Conservation (phyloP, 2,329 filamentous ascomycete genomes). For the Diaporthe vaccinii region DNA sequence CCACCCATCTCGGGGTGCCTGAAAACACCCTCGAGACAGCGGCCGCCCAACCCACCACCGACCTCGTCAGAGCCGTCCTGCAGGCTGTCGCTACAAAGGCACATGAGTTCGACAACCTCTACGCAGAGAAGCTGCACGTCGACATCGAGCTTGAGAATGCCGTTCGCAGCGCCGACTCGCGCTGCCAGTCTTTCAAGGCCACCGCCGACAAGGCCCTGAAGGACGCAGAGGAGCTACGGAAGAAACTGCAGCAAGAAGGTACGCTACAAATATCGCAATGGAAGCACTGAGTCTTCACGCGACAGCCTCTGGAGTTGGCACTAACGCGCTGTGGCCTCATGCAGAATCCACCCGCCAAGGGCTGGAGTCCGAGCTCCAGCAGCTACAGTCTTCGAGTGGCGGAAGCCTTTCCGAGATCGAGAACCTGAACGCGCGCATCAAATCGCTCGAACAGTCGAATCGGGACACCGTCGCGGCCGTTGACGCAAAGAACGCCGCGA, state of each 20-base stretch:
- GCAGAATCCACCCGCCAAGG: conserved; percentile 81
- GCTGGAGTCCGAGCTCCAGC: conserved; percentile 85
- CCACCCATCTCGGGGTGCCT: conserved; percentile 78
- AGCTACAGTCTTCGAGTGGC: conserved; percentile 80
- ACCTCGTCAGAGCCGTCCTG: conserved; percentile 83
- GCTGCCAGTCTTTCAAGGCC: conserved; percentile 84
- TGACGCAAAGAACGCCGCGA: conserved; percentile 88
- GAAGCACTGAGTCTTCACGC: conserved; percentile 24
- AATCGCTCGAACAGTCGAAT: conserved; percentile 90
- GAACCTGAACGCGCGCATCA: conserved; percentile 84
- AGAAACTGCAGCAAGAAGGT: conserved; percentile 89
- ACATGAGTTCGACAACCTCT: conserved; percentile 84
- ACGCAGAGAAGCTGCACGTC: conserved; percentile 87
- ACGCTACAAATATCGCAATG: conserved; percentile 46
- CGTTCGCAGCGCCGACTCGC: conserved; percentile 85
- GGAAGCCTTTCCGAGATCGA: conserved; percentile 82
- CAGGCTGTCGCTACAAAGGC: conserved; percentile 82
- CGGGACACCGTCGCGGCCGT: conserved; percentile 90
- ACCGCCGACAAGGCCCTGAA: conserved; percentile 86
- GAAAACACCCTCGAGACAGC: conserved; percentile 73
- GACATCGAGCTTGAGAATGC: conserved; percentile 96
- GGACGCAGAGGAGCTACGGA: conserved; percentile 84
- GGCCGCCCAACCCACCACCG: conserved; percentile 78
- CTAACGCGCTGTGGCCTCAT: conserved; percentile 43
- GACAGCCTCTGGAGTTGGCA: background rate